phyloP scores from a whole-genome alignment of 306 rosid species.

The Datisca glomerata region DNA sequence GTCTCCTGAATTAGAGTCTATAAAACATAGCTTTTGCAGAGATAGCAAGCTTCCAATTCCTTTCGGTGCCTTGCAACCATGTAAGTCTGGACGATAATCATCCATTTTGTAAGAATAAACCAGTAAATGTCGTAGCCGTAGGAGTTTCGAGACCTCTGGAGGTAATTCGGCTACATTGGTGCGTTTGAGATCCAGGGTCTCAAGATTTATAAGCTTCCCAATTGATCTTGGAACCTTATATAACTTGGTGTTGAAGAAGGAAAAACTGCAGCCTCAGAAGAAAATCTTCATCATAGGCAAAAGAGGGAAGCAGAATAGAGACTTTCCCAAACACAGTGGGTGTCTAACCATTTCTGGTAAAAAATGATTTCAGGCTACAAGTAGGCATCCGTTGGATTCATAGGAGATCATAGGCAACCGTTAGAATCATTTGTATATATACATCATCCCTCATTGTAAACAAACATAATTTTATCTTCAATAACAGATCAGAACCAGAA shows the following conservation, averaged over 20 bases:
- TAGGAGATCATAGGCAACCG: no score
- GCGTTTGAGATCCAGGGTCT: conserved; percentile 24
- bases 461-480: no score
- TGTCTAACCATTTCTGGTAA: no score
- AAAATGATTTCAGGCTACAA: no score
- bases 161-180: conserved; percentile 20
- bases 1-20: not conserved
- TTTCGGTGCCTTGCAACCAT: not conserved
- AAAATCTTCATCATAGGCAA: no score
- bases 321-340: no score
- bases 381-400: no score
- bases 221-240: conserved; percentile 13
- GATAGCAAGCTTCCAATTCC: not conserved
- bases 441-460: no score
- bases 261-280: no score
- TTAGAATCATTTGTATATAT: no score
- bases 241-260: conserved; percentile 16
- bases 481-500: no score
- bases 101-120: not conserved
- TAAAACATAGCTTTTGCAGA: not conserved
- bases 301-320: no score
- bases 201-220: conserved; percentile 21
- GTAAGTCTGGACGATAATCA: not conserved
- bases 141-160: conserved; percentile 14
- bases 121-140: conserved; percentile 18